Evolutionary conservation across 179 eudicot species (phyloP), one percentile per base, ranked within the genome.

Genomic region (Drosera spatulata): DNA sequence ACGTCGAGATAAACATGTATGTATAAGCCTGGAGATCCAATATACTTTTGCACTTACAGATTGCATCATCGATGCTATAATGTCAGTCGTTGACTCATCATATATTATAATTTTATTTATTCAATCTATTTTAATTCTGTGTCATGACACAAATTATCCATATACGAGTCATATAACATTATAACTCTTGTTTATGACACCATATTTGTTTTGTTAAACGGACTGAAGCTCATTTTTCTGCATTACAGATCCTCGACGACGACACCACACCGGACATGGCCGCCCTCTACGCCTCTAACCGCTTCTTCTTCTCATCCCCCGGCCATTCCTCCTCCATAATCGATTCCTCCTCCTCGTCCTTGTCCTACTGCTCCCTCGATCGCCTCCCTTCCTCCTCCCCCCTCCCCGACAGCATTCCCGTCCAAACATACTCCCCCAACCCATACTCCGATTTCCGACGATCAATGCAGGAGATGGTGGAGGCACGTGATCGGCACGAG

Each of bases 391-490:
- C 5, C 45, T 7, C 50, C 43, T 43, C 50, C 15, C 49, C 15
- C 6, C 38, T 53, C 49, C 67, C 66, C 56, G 80, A 66, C 44
- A 87, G 78, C 10, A 73, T 80, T 51, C 82, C 90, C 3, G 75
- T 90, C 14, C 75, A 69, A 43, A 87, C 86, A 2, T 73, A 80
- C 77, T 90, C 97, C 4, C 89, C 86, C 10, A 82, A 90, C 77
- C 97, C 97, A 0, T 84, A 72, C 53, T 10, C 59, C 2, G 97
- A 90, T 62, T 90, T 87, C 55, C 41, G 89, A 11, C 66, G 53
- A 49, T 87, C 97, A 9, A 90, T 87, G 97, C 79, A 82, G 56
- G 96, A 90, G 53, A 90, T 90, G 97, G 82, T 90, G 62, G 94
- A 78, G 57, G 79, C 96, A 9, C 85, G 81, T 42, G 77, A 72